phyloP scores from a whole-genome alignment of 2,329 filamentous ascomycete species.

The Aspergillus quadricinctus region DNA sequence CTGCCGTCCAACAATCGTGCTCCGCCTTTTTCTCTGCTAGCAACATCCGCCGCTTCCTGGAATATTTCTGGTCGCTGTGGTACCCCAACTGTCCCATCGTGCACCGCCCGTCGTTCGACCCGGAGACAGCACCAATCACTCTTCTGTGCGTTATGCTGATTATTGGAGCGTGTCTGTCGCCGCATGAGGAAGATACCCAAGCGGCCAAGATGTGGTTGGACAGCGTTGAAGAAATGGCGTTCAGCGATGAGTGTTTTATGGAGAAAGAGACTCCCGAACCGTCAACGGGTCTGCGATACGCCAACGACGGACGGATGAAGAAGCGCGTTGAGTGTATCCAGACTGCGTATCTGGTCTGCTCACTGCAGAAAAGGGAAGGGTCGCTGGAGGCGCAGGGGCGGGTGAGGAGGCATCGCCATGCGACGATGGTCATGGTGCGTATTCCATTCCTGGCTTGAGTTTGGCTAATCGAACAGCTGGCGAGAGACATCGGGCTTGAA shows the following conservation, averaged over 20 bases:
- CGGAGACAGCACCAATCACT: constrained; percentile 6
- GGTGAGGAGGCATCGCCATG: constrained; percentile 18
- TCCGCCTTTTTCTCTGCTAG: constrained; percentile 17
- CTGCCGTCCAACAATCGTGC: constrained; percentile 4
- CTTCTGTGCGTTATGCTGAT: constrained; percentile 25
- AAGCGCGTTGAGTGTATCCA: constrained; percentile 17
- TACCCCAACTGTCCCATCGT: constrained; percentile 28
- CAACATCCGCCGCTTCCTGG: constrained; percentile 20
- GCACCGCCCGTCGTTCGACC: constrained; percentile 23
- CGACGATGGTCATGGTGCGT: constrained; percentile 20
- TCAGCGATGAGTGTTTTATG: constrained; percentile 11
- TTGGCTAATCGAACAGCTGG: constrained; percentile 10
- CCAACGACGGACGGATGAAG: constrained; percentile 6
- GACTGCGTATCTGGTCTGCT: constrained; percentile 21
- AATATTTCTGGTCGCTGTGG: constrained; percentile 27
- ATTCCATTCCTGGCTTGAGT: neutral
- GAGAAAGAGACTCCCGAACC: neutral
- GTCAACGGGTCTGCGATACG: neutral
- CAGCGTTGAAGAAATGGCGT: constrained; percentile 19
- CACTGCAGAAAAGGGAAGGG: constrained; percentile 23
- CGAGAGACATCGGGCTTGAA: constrained; percentile 14
- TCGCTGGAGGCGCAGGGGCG: constrained; percentile 15
- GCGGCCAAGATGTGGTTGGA: constrained; percentile 17
- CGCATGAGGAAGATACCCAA: constrained; percentile 9
- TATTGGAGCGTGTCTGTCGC: constrained; percentile 26